Evolutionary conservation across 257 asterid species (phyloP).

Genomic region (Ligustrum vulgare): DNA sequence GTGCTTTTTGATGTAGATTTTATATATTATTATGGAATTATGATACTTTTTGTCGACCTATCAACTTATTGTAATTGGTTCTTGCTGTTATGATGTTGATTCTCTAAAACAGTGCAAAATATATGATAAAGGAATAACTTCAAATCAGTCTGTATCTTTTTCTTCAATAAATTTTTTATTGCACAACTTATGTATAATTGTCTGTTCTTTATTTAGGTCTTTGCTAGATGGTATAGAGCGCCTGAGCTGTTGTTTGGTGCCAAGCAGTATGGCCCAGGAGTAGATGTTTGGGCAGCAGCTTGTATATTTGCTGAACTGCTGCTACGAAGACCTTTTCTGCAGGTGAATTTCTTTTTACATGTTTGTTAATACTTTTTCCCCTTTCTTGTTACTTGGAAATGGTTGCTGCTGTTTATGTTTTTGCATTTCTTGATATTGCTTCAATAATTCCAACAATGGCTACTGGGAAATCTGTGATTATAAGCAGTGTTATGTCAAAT

Average conservation of each 20-base stretch:
- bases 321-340: slow-evolving; percentile 86
- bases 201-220: slow-evolving; percentile 51
- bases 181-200: background rate
- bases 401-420: background rate
- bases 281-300: slow-evolving; percentile 99
- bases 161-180: slow-evolving; percentile 10
- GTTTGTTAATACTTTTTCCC: background rate
- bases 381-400: background rate
- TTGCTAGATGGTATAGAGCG: slow-evolving; percentile 99
- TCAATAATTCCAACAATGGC: background rate
- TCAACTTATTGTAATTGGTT: background rate
- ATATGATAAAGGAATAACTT: background rate
- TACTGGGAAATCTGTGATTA: background rate
- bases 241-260: slow-evolving; percentile 98
- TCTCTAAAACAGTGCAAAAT: background rate
- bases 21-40: background rate
- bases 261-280: slow-evolving; percentile 97
- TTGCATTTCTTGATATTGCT: background rate
- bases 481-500: background rate
- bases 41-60: slow-evolving; percentile 7
- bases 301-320: slow-evolving; percentile 98
- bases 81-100: slow-evolving; percentile 15
- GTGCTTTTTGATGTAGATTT: slow-evolving; percentile 5
- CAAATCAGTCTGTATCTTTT: background rate
- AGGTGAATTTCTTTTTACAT: slow-evolving; percentile 48